Base-by-base conservation (phyloP, 2,329 filamentous ascomycete genomes). In the Penicillium italicum region DNA sequence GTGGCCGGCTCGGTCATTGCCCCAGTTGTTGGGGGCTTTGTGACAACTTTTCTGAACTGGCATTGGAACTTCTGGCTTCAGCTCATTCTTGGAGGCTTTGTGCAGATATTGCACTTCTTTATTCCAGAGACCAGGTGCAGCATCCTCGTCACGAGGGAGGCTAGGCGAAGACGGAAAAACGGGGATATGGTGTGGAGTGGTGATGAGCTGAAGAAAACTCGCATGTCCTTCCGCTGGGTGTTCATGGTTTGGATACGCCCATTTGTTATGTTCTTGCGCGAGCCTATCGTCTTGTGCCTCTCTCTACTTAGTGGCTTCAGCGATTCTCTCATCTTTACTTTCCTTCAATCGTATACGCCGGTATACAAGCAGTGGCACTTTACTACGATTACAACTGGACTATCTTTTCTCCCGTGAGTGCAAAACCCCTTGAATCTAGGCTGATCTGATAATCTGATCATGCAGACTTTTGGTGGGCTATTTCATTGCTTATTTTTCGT, bases 171-270 rank as follows among this genome's bases (percentile, higher is more conserved):
- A 30, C 79, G 84, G 48, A 73, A 77, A 59, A 82, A 75, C 7
- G 83, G 83, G 5, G 70, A 80, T 53, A 85, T 88, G 65, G 72
- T 91, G 58, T 90, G 83, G 69, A 89, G 89, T 1, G 88, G 88
- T 0, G 85, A 88, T 57, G 90, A 94, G 73, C 79, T 91, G 16
- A 77, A 82, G 9, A 71, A 74, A 12, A 76, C 80, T 52, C 79
- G 83, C 43, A 81, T 88, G 65, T 79, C 80, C 1, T 73, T 75
- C 48, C 78, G 76, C 57, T 84, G 87, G 61, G 74, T 88, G 14
- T 55, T 83, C 30, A 73, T 76, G 37, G 79, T 85, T 44, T 85
- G 84, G 82, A 66, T 77, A 31, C 80, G 84, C 0, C 84, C 85
- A 0, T 87, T 86, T 67, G 76, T 79, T 57, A 85, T 87, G 80